Conservation (phyloP, 129 eudicot genomes). For the Kitagawia praeruptora region DNA sequence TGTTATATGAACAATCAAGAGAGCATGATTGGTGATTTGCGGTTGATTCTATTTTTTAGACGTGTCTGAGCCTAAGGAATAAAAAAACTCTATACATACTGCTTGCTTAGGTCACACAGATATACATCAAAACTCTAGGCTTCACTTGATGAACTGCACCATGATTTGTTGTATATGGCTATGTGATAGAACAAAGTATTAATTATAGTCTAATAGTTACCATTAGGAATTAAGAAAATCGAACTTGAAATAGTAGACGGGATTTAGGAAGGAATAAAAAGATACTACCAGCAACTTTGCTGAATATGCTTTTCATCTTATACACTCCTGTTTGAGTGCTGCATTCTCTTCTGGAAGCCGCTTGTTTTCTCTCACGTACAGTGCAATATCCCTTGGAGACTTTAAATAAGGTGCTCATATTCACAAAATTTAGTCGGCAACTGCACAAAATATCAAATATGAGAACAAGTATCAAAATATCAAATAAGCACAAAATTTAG, state of each 20-base stretch:
- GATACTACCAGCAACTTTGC: no score
- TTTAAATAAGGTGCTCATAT: no score
- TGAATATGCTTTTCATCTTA: no score
- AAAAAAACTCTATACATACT: neutral
- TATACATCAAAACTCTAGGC: neutral
- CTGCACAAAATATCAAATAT: no score
- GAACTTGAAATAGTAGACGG: neutral
- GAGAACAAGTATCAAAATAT: no score
- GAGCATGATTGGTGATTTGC: neutral
- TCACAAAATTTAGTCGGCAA: no score
- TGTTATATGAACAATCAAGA: neutral
- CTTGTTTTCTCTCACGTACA: no score
- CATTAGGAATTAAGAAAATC: neutral
- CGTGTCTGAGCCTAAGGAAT: neutral
- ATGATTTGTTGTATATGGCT: neutral
- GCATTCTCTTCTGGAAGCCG: no score
- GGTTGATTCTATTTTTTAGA: neutral
- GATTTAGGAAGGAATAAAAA: neutral
- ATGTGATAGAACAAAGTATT: neutral
- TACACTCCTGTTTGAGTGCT: no score
- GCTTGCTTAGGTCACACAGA: neutral
- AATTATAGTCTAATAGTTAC: no score
- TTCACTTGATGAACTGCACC: neutral
- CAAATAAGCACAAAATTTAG: no score
- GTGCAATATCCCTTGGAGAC: no score